Base-by-base conservation (phyloP, 768 basidiomycete genomes). In the Psilocybe cyanescens region DNA sequence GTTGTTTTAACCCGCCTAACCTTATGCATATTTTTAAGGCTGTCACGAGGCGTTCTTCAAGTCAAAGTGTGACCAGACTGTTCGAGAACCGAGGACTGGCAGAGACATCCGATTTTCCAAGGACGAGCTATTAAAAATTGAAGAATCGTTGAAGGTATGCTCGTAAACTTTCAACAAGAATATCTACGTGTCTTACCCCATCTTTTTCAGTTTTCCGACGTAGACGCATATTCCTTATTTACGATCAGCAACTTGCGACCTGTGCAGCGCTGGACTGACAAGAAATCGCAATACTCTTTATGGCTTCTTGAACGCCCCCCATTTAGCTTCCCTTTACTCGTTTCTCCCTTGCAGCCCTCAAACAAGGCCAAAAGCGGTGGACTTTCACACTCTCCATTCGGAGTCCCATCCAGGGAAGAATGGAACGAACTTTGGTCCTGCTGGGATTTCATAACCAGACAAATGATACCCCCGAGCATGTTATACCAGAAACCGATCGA, bases 401-500 rank as follows among this genome's bases (percentile, higher is more conserved):
- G 87, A 29, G 70, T 94, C 17, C 97, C 97, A 0, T 83, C 82
- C 6, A 68, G 89, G 29, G 76, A 80, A 46, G 94, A 99, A 52
- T 99, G 96, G 94, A 75, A 85, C 53, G 79, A 82, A 41, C 74
- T 97, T 55, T 99, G 97, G 96, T 83, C 86, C 1, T 83, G 85
- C 2, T 99, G 96, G 97, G 95, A 98, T 71, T 86, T 81, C 49
- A 79, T 96, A 51, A 93, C 92, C 11, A 79, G 86, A 59, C 82
- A 82, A 50, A 97, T 98, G 95, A 94, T 98, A 57, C 90, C 95
- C 0, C 78, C 83, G 17, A 84, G 87, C 29, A 92, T 98, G 90
- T 79, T 97, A 28, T 89, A 88, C 71, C 80, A 92, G 71, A 97
- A 93, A 71, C 96, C 97, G 3, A 98, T 99, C 62, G 89, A 97